Conservation (phyloP, 257 asterid genomes). For the Solanum etuberosum region DNA sequence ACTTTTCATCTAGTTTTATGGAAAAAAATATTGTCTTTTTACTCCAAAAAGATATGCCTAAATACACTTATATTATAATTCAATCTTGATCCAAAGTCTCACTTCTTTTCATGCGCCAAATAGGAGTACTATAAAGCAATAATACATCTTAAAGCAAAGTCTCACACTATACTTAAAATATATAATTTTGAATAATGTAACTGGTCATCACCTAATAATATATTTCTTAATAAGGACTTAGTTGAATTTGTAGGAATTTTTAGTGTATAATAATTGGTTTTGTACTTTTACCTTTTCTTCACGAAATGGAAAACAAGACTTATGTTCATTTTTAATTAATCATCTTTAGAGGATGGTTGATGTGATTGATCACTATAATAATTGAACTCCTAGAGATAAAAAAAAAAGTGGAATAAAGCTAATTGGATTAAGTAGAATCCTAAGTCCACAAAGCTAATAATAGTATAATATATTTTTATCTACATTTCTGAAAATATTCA, state of each 20-base stretch:
- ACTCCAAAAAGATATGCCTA: neutral
- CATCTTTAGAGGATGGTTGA: neutral
- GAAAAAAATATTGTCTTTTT: neutral
- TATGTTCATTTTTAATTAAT: neutral
- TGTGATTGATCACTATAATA: neutral
- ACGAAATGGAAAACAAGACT: neutral
- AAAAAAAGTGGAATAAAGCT: neutral
- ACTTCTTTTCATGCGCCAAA: neutral
- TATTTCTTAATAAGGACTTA: neutral
- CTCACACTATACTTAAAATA: neutral
- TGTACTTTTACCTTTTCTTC: neutral
- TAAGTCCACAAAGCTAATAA: neutral
- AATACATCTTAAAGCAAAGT: neutral
- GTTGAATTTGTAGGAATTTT: neutral
- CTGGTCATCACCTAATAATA: neutral
- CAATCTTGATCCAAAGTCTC: neutral
- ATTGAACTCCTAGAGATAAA: neutral
- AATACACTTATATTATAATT: neutral
- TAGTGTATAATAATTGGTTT: neutral
- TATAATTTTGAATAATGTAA: neutral
- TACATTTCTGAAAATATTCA: neutral
- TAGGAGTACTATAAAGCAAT: neutral
- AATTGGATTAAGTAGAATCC: neutral
- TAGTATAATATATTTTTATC: neutral
- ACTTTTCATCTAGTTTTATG: neutral